Evolutionary conservation across 73 alveolate genomes (phyloP).

Genomic region (Paramecium sexaurelia): DNA sequence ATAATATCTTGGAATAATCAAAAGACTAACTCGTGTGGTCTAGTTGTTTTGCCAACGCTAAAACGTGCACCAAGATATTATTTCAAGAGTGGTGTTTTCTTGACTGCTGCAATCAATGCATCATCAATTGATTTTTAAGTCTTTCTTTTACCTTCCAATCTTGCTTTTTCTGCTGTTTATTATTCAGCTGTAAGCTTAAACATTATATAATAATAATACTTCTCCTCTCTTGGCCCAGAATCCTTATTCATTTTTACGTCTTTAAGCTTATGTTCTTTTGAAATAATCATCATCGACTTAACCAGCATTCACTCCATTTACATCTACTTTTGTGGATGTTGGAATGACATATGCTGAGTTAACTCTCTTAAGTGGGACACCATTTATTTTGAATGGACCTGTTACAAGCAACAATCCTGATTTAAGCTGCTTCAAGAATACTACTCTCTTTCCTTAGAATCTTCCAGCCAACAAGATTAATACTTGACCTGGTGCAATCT

Average conservation of each 20-base stretch:
- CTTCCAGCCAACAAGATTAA: slow-evolving; percentile 91
- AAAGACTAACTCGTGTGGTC: slow-evolving; percentile 69
- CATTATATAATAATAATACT: not conserved
- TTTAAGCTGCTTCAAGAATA: slow-evolving; percentile 90
- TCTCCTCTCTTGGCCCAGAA: slow-evolving; percentile 62
- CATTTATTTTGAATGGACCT: slow-evolving; percentile 95
- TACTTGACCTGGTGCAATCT: slow-evolving; percentile 87
- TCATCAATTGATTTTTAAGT: slow-evolving; percentile 55
- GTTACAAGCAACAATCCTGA: slow-evolving; percentile 93
- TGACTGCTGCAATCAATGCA: slow-evolving; percentile 64
- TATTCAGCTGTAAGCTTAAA: slow-evolving; percentile 62
- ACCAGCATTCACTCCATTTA: slow-evolving; percentile 75
- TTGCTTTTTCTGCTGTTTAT: slow-evolving; percentile 56
- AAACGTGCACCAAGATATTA: slow-evolving; percentile 68
- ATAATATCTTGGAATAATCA: slow-evolving; percentile 37
- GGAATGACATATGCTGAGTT: slow-evolving; percentile 88
- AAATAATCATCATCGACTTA: slow-evolving; percentile 68
- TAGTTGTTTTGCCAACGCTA: slow-evolving; percentile 57
- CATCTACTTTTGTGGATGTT: slow-evolving; percentile 83
- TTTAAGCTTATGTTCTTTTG: slow-evolving; percentile 54
- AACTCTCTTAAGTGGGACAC: slow-evolving; percentile 95
- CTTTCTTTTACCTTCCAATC: slow-evolving; percentile 56
- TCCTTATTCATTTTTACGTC: slow-evolving; percentile 59
- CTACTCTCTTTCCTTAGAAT: slow-evolving; percentile 97
- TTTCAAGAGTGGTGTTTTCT: slow-evolving; percentile 64